phyloP scores from a whole-genome alignment of 2,329 filamentous ascomycete genomes.

The Nectriaceae sp. region DNA sequence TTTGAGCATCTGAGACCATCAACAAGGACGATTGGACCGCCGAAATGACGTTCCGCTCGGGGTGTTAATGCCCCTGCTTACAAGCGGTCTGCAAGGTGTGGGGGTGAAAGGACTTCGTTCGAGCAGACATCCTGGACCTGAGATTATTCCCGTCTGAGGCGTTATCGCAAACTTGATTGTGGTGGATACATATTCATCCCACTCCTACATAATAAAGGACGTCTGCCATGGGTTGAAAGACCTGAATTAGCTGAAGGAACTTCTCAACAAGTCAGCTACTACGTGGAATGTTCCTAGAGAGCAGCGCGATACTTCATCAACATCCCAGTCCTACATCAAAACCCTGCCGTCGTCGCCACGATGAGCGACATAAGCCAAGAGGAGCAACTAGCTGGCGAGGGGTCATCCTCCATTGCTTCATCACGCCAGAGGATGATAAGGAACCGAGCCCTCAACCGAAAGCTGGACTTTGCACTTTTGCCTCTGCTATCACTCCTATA shows the following conservation, averaged over 20 bases:
- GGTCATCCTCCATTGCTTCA: neutral
- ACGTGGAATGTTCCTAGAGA: too few relatives aligned
- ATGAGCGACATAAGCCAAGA: neutral
- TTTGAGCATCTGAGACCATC: too few relatives aligned
- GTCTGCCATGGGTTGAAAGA: too few relatives aligned
- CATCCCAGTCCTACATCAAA: neutral
- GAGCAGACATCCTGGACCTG: neutral
- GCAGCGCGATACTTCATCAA: too few relatives aligned
- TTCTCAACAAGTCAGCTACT: too few relatives aligned
- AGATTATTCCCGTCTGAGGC: neutral
- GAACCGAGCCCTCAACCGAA: slow-evolving; percentile 33
- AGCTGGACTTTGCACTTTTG: slow-evolving; percentile 38
- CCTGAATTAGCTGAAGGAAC: too few relatives aligned
- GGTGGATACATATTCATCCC: neutral
- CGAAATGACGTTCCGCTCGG: neutral
- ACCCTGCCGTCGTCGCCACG: too few relatives aligned
- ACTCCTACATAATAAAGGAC: too few relatives aligned
- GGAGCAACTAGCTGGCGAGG: neutral
- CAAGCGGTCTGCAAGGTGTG: neutral
- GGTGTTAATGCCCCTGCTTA: neutral
- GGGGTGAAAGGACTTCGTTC: neutral
- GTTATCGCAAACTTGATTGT: neutral
- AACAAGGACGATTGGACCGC: too few relatives aligned
- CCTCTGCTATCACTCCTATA: slow-evolving; percentile 42
- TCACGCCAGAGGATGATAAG: neutral